Evolutionary conservation across 1,139 yeast genomes (phyloP), one percentile per base, ranked within the genome.

Genomic region (Kazachstania sp.): DNA sequence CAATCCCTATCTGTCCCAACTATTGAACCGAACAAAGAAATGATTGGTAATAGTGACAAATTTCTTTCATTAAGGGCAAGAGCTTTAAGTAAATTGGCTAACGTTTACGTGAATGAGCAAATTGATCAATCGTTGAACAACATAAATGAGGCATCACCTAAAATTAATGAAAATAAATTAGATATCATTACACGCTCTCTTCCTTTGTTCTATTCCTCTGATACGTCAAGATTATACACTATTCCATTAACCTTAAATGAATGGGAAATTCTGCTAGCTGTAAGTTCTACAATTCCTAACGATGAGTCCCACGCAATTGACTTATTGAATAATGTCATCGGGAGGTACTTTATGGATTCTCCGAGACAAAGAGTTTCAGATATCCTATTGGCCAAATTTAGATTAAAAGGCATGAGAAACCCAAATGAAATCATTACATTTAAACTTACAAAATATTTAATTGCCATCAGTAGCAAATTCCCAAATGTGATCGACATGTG

Each of bases 181-280:
- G 54, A 55, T 12, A 42, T 54, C 20, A 46, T 62, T 16, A 50
- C 58, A 3, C 59, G 54, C 31, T 54, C 61, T 0, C 48, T 63
- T 35, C 65, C 67, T 2, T 49, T 60, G 5, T 54, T 52, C 26
- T 60, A 60, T 44, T 55, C 64, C 3, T 51, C 58, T 1, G 49
- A 58, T 38, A 49, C 53, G 3, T 49, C 63, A 1, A 58, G 61
- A 45, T 43, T 62, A n/a, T 60, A 58, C 37, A 57, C 65, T 13
- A 71, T 72, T 18, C 76, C 79, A 1, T 70, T 79, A 45, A 64
- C 74, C 2, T 61, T 70, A 34, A 76, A 75, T 46, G 95, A 87
- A 61, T 74, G 81, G 58, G 95, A 88, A 59, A 79, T 83, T 5
- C 67, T 88, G 48, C 59, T 81, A 45, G 86, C 95, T 0, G 66